Percentiles rank a stretch among this genome's conserved stretches.
Evolutionary conservation across 805 yeast genomes (phyloP).

Genomic region (Wickerhamiella azyma): DNA sequence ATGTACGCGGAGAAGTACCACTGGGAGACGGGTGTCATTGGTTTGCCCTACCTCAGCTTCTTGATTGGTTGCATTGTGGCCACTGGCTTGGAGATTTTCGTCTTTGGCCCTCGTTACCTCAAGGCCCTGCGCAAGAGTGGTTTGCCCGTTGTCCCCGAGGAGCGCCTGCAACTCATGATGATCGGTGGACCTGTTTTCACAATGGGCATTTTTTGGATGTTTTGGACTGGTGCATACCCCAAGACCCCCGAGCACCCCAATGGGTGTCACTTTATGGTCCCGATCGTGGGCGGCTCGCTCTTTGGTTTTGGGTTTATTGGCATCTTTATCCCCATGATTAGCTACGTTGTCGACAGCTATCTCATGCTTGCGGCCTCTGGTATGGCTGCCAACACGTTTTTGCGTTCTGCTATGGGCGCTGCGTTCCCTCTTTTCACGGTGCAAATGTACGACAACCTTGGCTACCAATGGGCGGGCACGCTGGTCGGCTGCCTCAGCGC

Average conservation of each 20-base stretch:
- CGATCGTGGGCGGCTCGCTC: conserved; percentile 49
- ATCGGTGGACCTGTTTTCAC: conserved; percentile 57
- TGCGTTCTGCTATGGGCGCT: conserved; percentile 55
- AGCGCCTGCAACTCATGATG: conserved; percentile 63
- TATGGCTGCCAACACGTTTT: conserved; percentile 54
- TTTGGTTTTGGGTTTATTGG: conserved; percentile 56
- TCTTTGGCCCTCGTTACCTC: conserved; percentile 41
- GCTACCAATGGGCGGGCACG: conserved; percentile 68
- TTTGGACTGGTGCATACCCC: conserved; percentile 71
- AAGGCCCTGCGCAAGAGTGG: conserved; percentile 37
- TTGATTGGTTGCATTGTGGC: conserved; percentile 52
- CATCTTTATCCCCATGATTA: conserved; percentile 54
- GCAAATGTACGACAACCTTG: conserved; percentile 55
- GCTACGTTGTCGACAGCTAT: conserved; percentile 61
- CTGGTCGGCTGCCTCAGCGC: conserved; percentile 49
- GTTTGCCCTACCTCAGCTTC: conserved; percentile 35
- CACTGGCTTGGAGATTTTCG: conserved; percentile 36
- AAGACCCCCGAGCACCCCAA: conserved; percentile 33
- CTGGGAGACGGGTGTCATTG: conserved; percentile 27
- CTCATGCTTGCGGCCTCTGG: conserved; percentile 66
- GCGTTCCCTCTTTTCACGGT: conserved; percentile 59
- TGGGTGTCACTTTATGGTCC: conserved; percentile 64
- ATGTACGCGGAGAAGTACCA: conserved; percentile 41
- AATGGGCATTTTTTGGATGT: conserved; percentile 71
- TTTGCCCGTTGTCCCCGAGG: conserved; percentile 57